phyloP scores from a whole-genome alignment of 352 stramenopile species.

The Aphanomyces astaci region DNA sequence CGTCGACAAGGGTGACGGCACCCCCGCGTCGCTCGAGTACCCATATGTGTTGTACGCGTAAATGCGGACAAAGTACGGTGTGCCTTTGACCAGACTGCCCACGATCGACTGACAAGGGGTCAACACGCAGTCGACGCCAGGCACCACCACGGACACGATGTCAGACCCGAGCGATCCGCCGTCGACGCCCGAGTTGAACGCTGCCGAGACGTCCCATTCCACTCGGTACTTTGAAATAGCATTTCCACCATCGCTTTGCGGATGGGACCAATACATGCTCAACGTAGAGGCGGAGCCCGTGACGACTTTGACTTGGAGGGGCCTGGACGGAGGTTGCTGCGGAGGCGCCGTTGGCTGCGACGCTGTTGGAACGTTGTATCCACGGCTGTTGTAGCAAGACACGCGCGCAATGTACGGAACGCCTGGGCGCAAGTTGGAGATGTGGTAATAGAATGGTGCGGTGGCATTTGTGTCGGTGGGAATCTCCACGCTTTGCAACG shows the following conservation, averaged over 20 bases:
- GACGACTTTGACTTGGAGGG: constrained; percentile 69
- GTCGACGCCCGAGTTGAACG: constrained; percentile 72
- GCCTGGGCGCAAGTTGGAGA: constrained; percentile 63
- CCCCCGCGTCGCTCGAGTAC: constrained; percentile 63
- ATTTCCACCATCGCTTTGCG: constrained; percentile 86
- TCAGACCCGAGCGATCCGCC: constrained; percentile 74
- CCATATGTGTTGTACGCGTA: constrained; percentile 91
- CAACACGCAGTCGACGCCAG: constrained; percentile 66
- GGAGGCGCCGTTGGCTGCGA: constrained; percentile 64
- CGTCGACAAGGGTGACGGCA: constrained; percentile 58
- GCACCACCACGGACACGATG: constrained; percentile 54
- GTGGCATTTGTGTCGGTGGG: not conserved
- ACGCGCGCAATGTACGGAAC: constrained; percentile 81
- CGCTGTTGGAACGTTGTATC: constrained; percentile 79
- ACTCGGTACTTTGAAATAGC: constrained; percentile 90
- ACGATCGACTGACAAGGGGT: constrained; percentile 80
- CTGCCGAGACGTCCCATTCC: constrained; percentile 87
- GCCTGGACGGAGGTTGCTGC: constrained; percentile 80
- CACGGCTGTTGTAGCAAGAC: constrained; percentile 84
- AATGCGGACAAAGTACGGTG: constrained; percentile 84
- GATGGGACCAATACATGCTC: constrained; percentile 83
- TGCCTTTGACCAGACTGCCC: constrained; percentile 58
- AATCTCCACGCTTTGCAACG: constrained; percentile 45
- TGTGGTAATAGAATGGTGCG: constrained; percentile 37
- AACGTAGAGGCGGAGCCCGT: constrained; percentile 66